Base-by-base conservation (phyloP, 1,284 basidiomycete genomes). In the Pseudozyma hubeiensis region DNA sequence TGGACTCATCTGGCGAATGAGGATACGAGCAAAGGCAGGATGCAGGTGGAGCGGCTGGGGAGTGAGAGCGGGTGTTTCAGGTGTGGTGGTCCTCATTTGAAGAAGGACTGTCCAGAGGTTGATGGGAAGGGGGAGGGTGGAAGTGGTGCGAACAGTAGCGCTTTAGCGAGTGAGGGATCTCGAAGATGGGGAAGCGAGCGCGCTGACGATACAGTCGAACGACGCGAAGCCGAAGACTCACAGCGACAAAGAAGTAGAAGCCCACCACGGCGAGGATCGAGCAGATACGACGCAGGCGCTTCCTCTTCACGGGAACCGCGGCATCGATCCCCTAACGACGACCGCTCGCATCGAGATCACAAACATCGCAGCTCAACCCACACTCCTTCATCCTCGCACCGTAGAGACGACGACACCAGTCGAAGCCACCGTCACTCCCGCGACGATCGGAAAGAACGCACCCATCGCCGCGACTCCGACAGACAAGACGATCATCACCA, bases 1-100 rank as follows among this genome's bases (percentile, higher is more conserved):
- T 99, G 57, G 75, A 77, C 65, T 17, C 95, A 99, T 86, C 86
- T 99, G 75, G 86, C 93, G 43, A 94, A 95, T 81, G 93, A 99
- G 87, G 96, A 99, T 85, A 99, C 96, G 1, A 92, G 43, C 47
- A 79, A 71, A 54, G 29, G 34, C 2, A 48, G 24, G 47, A 53
- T 48, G 56, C 66, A 47, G 86, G 87, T 56, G 30, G 63, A 31
- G 41, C 46, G 16, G 11, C 45, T 5, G 55, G 45, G 5, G 87
- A 89, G 35, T 87, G 86, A 1, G 88, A 88, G 10, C 13, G 93
- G 92, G 0, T 98, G 96, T 84, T 98, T 95, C 87, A 85, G 89
- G 50, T 98, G 95, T 43, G 84, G 84, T 2, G 81, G 77, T 0
- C 63, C 69, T 17, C 80, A 84, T 70, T 64, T 81, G 64, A 83